Base-by-base conservation (phyloP, 2,329 filamentous ascomycete genomes). In the Epichloe scottii region DNA sequence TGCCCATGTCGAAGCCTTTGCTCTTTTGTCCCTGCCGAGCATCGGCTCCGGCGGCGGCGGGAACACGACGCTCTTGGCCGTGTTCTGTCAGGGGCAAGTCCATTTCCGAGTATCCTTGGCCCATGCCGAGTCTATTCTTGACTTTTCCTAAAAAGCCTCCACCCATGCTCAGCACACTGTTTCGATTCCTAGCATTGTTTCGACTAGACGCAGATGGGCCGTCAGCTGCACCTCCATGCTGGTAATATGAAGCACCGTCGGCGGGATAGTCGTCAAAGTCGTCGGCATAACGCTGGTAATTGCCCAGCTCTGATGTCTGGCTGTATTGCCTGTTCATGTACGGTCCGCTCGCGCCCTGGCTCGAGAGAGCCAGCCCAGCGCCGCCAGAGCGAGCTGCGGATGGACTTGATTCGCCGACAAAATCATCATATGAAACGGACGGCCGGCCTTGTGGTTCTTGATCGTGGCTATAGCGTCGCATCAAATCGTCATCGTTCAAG, bases 401-500 rank as follows among this genome's bases (percentile, higher is more conserved):
- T 37, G 59, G 52, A 47, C 76, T 73, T 49, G 74, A 68, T 53
- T 75, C 70, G 54, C 91, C 91, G 55, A 97, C 84, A 66, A 96
- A 97, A 61, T 93, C 86, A 74, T 96, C 91, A 69, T 96, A 96
- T 53, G 89, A 95, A 49, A 91, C 82, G 26, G 90, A 96, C 49
- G 89, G 87, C 58, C 91, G 85, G 52, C 81, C 59, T 55, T 79
- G 78, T 45, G 77, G 71, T 41, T 51, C 72, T 57, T 87, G 79
- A 61, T 87, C 77, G 63, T 85, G 81, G 62, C 85, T 79, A 70
- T 88, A 90, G 57, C 81, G 81, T 64, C 82, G 79, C 63, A 91
- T 72, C 46, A 95, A 74, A 57, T 90, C 82, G 58, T 94, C 85
- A 66, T 95, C 89, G 66, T 84, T 84, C 54, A 87, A 73, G n/a